phyloP scores from a whole-genome alignment of 768 basidiomycete species.

The Lactarius psammicola region DNA sequence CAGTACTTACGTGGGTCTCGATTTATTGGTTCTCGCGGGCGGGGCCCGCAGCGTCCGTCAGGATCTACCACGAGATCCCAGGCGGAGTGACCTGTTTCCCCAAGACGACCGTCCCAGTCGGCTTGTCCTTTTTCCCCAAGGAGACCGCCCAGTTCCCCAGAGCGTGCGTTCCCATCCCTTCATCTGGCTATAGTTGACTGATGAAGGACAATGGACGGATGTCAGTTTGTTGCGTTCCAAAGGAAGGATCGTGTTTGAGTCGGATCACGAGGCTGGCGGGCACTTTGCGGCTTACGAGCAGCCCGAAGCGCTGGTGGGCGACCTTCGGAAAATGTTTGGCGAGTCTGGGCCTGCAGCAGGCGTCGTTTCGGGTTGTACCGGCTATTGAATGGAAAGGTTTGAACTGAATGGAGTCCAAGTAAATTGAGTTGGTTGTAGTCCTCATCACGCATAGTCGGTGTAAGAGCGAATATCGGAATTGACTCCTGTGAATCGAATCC shows the following conservation, averaged over 20 bases:
- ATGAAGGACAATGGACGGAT: neutral
- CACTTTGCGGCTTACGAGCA: slow-evolving; percentile 58
- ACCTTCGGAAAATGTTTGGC: slow-evolving; percentile 57
- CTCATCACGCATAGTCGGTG: too few relatives aligned
- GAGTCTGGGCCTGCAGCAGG: slow-evolving; percentile 49
- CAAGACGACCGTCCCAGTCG: slow-evolving; percentile 42
- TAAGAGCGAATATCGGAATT: too few relatives aligned
- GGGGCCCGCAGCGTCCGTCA: slow-evolving; percentile 54
- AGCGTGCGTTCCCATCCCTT: slow-evolving; percentile 36
- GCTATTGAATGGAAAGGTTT: slow-evolving; percentile 1
- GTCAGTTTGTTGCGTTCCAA: slow-evolving; percentile 30
- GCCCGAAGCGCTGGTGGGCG: slow-evolving; percentile 48
- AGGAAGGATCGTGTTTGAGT: slow-evolving; percentile 47
- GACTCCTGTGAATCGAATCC: too few relatives aligned
- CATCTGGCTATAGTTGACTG: neutral
- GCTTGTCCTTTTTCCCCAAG: slow-evolving; percentile 52
- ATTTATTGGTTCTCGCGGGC: slow-evolving; percentile 58
- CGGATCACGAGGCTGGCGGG: slow-evolving; percentile 50
- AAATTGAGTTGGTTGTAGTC: too few relatives aligned
- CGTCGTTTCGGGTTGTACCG: slow-evolving; percentile 40
- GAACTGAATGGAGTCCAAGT: neutral
- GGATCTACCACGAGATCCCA: slow-evolving; percentile 55
- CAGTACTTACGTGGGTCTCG: slow-evolving; percentile 61
- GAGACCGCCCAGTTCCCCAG: slow-evolving; percentile 40
- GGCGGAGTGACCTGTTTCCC: neutral